Evolutionary conservation across 2,329 filamentous ascomycete species (phyloP).

Genomic region (Coniosporium tulheliwenetii): DNA sequence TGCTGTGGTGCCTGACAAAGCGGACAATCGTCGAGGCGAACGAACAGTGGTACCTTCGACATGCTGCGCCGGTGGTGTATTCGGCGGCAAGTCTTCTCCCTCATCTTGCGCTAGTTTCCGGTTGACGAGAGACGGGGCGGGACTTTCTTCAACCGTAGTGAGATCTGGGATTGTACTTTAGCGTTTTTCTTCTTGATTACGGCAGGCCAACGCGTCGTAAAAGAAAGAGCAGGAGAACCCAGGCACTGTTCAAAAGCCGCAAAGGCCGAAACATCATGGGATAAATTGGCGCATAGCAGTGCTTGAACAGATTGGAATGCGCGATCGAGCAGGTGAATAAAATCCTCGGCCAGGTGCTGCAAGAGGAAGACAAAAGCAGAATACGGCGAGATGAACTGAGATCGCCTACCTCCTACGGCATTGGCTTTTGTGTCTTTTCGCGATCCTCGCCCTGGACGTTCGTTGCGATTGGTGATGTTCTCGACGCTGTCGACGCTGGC

Average conservation of each 20-base stretch:
- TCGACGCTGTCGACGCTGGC: conserved; percentile 11
- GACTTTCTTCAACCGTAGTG: conserved; percentile 7
- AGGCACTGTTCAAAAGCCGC: neutral
- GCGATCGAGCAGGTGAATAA: neutral
- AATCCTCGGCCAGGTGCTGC: neutral
- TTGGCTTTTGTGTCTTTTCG: conserved; percentile 11
- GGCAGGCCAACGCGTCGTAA: neutral
- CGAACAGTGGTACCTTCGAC: conserved; percentile 9
- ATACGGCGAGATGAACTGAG: neutral
- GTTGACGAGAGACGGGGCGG: neutral
- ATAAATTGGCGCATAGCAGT: neutral
- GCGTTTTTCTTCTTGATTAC: neutral
- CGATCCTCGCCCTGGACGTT: conserved; percentile 7
- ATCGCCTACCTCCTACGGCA: conserved; percentile 6
- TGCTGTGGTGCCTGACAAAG: conserved; percentile 30
- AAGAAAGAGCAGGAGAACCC: neutral
- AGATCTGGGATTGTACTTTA: neutral
- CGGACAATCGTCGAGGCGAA: conserved; percentile 21
- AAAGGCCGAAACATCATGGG: neutral
- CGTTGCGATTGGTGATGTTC: conserved; percentile 12
- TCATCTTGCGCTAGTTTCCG: neutral
- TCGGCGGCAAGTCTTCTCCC: conserved; percentile 4
- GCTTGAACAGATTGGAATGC: neutral
- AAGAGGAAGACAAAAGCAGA: neutral
- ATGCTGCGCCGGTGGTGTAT: conserved; percentile 11